Conservation (phyloP, 1,139 yeast species). For the Saccharomycopsis hybrid region DNA sequence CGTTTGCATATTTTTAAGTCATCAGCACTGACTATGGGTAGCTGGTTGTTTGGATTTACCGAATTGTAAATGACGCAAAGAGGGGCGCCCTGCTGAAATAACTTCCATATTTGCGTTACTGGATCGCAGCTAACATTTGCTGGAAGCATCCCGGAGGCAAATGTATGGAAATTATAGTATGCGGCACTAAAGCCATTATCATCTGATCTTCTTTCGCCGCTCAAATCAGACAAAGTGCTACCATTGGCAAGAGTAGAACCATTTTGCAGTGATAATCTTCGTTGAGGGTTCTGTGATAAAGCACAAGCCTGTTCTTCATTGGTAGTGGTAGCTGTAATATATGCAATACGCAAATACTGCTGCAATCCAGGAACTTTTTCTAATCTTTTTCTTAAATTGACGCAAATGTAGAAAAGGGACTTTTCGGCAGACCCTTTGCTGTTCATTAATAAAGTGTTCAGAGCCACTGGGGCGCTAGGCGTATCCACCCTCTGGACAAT, state of each 20-base stretch:
- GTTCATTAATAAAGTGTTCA: slow-evolving; percentile 46
- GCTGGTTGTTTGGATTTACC: slow-evolving; percentile 35
- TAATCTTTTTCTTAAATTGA: slow-evolving; percentile 50
- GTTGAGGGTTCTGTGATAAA: slow-evolving; percentile 35
- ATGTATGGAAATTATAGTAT: slow-evolving; percentile 42
- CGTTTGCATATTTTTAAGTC: slow-evolving; percentile 83
- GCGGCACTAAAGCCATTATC: slow-evolving; percentile 27
- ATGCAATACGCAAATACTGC: slow-evolving; percentile 60
- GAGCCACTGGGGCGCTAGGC: slow-evolving; percentile 35
- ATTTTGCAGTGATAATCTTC: slow-evolving; percentile 6
- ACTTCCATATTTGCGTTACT: slow-evolving; percentile 82
- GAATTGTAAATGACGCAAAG: slow-evolving; percentile 76
- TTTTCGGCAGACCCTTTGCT: slow-evolving; percentile 59
- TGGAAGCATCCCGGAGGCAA: slow-evolving; percentile 71
- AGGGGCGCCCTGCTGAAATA: slow-evolving; percentile 90
- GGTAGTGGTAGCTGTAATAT: slow-evolving; percentile 38
- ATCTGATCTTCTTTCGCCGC: slow-evolving; percentile 22
- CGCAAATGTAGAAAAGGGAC: slow-evolving; percentile 71
- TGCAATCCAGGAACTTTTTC: slow-evolving; percentile 63
- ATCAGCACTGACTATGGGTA: slow-evolving; percentile 58
- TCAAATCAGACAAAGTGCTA: slow-evolving; percentile 7
- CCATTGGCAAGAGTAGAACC: background rate
- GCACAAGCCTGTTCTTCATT: slow-evolving; percentile 61
- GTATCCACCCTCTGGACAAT: slow-evolving; percentile 19
- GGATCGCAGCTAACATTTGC: slow-evolving; percentile 78